A percentile compares a stretch with the other conserved stretches of the same genome.
phyloP scores from a whole-genome alignment of 805 yeast species.

The Ogataea sp. region DNA sequence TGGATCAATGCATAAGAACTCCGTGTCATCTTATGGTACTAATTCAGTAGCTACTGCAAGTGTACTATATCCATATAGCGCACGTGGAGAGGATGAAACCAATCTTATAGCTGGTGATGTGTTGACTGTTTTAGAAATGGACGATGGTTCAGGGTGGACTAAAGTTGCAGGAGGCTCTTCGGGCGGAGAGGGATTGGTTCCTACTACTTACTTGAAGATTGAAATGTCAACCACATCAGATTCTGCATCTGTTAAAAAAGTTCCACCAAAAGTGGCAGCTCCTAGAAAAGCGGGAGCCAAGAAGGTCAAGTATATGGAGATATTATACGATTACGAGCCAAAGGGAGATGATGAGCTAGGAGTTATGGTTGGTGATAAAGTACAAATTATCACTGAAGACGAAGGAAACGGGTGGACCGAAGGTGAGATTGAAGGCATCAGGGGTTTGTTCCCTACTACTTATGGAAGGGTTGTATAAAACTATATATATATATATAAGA shows the following conservation, averaged over 20 bases:
- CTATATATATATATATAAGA: background rate
- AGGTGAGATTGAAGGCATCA: constrained; percentile 63
- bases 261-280: constrained; percentile 76
- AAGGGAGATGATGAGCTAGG: constrained; percentile 75
- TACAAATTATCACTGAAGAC: constrained; percentile 59
- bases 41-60: constrained; percentile 13
- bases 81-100: constrained; percentile 72
- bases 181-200: constrained; percentile 67
- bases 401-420: constrained; percentile 93
- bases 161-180: constrained; percentile 34
- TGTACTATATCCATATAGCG: constrained; percentile 59
- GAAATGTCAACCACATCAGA: too few species aligned
- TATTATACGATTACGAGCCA: constrained; percentile 68
- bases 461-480: constrained; percentile 37
- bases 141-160: constrained; percentile 95
- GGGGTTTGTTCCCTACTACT: constrained; percentile 73
- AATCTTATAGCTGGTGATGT: constrained; percentile 52
- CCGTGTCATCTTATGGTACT: constrained; percentile 4
- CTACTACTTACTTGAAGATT: constrained; percentile 66
- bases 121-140: constrained; percentile 51
- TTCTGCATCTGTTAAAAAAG: constrained; percentile 24
- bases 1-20: constrained; percentile 9
- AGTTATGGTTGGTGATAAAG: constrained; percentile 63
- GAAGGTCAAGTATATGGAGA: constrained; percentile 54
- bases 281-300: constrained; percentile 64